These are phyloP conservation scores for Mimosa bimucronata DNA, from an alignment of 306 rosid species.

Conservation along the genomic window DNA sequence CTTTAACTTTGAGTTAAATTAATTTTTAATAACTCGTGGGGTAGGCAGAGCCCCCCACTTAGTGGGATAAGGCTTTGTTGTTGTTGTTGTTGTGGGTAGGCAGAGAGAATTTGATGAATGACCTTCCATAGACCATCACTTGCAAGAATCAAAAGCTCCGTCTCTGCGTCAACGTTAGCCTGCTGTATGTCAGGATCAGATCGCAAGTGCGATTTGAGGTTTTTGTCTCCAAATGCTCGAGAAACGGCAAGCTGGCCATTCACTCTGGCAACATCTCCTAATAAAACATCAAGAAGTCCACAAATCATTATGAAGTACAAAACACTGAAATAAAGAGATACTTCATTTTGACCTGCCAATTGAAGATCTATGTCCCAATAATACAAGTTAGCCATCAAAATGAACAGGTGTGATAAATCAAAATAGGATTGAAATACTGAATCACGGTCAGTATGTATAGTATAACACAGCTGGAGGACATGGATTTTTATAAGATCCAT, in stretches of 20 bases:
- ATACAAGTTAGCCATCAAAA: conserved; percentile 12
- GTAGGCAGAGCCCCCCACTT: conserved; percentile 4
- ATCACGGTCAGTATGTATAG: neutral
- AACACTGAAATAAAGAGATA: conserved; percentile 10
- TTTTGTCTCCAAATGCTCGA: conserved; percentile 90
- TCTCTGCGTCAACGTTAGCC: conserved; percentile 46
- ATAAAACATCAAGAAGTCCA: conserved; percentile 24
- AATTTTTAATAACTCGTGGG: neutral
- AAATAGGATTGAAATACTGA: neutral
- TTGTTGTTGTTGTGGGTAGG: no score
- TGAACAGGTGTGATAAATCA: neutral
- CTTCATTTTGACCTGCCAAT: neutral
- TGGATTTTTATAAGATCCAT: no score
- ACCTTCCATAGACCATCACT: conserved; percentile 97
- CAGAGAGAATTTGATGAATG: conserved; percentile 28
- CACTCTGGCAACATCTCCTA: conserved; percentile 92
- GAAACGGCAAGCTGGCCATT: conserved; percentile 95
- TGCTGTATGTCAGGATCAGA: conserved; percentile 70
- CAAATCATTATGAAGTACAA: conserved; percentile 31
- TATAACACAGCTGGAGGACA: neutral
- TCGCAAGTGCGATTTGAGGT: conserved; percentile 76
- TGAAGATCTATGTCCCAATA: conserved; percentile 19
- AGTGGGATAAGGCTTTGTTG: no score
- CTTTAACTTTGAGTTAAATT: neutral
- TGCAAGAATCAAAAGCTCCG: conserved; percentile 72